Percentiles rank a stretch among this genome's conserved stretches.
These are phyloP conservation scores for Eruca vesicaria DNA, from an alignment of 441 rosid species.

Conservation along the genomic window DNA sequence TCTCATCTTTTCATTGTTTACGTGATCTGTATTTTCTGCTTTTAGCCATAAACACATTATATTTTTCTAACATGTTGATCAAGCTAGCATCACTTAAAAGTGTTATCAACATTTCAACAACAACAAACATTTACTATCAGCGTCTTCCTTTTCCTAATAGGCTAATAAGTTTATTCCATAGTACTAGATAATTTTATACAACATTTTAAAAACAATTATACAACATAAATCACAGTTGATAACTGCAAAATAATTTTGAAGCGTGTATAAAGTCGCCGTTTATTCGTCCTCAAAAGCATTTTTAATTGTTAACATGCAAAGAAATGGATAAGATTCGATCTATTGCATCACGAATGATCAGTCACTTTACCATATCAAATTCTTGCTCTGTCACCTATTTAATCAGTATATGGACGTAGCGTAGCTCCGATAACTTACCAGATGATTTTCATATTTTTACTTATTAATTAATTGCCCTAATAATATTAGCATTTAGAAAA, in stretches of 20 bases:
- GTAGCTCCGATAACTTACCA: not conserved
- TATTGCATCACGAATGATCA: not conserved
- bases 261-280: not conserved
- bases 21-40: not conserved
- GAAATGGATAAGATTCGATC: not conserved
- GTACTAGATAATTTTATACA: not conserved
- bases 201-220: not conserved
- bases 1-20: not conserved
- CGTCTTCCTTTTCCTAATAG: not conserved
- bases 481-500: not conserved
- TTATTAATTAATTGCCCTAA: not conserved
- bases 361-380: not conserved
- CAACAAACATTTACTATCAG: not conserved
- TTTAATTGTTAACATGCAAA: conserved; percentile 2
- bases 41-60: not conserved
- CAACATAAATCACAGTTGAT: not conserved
- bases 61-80: not conserved
- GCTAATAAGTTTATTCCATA: not conserved
- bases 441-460: not conserved
- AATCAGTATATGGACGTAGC: not conserved
- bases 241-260: not conserved
- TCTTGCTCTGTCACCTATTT: not conserved
- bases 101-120: not conserved
- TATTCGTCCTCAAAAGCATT: not conserved
- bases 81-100: not conserved